Base-by-base conservation (phyloP, 805 yeast genomes). In the Candida krabiensis region DNA sequence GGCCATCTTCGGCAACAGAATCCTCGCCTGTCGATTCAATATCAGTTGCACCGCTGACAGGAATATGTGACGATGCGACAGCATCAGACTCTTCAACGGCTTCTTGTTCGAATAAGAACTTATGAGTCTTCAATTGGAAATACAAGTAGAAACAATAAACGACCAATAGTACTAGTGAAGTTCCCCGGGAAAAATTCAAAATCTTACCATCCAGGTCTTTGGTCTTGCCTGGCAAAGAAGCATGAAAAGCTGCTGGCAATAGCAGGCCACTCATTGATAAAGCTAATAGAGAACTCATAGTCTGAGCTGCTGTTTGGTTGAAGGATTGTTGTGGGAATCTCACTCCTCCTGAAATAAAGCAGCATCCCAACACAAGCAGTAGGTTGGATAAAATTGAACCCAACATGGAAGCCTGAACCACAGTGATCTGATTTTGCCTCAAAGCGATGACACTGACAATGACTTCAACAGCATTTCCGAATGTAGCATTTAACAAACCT, bases 391-490 rank as follows among this genome's bases (percentile, higher is more conserved):
- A 70, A 44, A 93, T 86, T 37, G 95, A 84, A 22, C 99, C 99
- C 41, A 93, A 75, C 98, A 93, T 91, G 15, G 96, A 86, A 2
- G 98, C 96, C 65, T 93, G 98, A 19, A 93, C 98, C 55, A 93
- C 90, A 47, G 96, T 75, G 35, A 93, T 80, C 64, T 93, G 97
- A 50, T 87, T 86, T 30, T 86, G 83, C 50, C 67, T 71, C 53
- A 93, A 71, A 1, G 99, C 99, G 50, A 93, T 88, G 19, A 93
- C 70, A 2, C 96, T 86, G 24, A 93, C 98, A 61, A 93, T 93
- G 43, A 93, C 79, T 67, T 93, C 99, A 16, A 93, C 96, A 2
- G 98, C 98, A 61, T 93, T 93, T 42, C 99, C 99, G 60, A 93
- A 87, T 8, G 98, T 90, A 2, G 99, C 99, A 65, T 93, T 93